Conservation (phyloP, 192 early-diverging fungal genomes). For the Coemansia sp. region DNA sequence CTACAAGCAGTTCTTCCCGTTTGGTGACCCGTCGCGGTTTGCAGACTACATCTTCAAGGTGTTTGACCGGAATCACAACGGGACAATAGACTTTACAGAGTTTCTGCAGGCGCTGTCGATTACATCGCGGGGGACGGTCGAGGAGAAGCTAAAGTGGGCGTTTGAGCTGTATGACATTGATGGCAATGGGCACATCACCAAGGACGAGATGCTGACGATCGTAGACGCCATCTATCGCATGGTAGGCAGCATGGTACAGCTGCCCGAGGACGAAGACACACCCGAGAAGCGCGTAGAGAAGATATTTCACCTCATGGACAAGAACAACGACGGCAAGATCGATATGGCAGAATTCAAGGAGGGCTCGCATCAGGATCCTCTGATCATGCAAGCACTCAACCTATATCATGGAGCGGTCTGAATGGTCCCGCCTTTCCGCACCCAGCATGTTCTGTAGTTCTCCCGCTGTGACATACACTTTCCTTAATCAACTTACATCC, state of each 20-base stretch:
- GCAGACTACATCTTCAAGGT: constrained; percentile 90
- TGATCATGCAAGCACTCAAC: constrained; percentile 82
- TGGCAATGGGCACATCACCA: constrained; percentile 80
- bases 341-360: constrained; percentile 86
- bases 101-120: constrained; percentile 85
- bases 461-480: not conserved
- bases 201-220: constrained; percentile 86
- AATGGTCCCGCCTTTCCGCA: constrained; percentile 1
- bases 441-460: not conserved
- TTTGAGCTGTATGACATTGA: constrained; percentile 92
- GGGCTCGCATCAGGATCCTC: constrained; percentile 83
- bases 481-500: not conserved
- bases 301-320: constrained; percentile 88
- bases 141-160: constrained; percentile 86
- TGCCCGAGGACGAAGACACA: constrained; percentile 89
- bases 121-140: constrained; percentile 75
- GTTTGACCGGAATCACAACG: constrained; percentile 88
- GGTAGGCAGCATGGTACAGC: constrained; percentile 87
- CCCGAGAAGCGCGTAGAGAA: constrained; percentile 88
- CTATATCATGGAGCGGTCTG: constrained; percentile 85
- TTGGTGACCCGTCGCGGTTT: constrained; percentile 87
- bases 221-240: constrained; percentile 95
- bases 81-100: constrained; percentile 88
- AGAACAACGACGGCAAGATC: constrained; percentile 78
- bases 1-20: constrained; percentile 97